phyloP scores from a whole-genome alignment of 164 flowering plant species.

The Vitis rupestris region DNA sequence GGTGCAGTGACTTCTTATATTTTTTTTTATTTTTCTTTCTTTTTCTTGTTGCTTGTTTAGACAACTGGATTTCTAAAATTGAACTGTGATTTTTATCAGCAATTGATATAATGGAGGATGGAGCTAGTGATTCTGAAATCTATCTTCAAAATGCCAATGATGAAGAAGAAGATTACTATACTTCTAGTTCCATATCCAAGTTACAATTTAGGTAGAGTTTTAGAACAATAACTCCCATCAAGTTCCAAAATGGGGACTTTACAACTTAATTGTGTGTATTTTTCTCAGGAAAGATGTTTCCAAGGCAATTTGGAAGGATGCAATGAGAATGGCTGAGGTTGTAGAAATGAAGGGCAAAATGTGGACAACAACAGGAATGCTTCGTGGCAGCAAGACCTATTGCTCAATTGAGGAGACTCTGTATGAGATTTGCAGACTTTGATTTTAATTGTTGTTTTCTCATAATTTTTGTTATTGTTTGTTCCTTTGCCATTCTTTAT shows the following conservation, averaged over 20 bases:
- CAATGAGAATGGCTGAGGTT: conserved; percentile 75
- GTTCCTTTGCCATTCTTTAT: too few species aligned
- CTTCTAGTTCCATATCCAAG: conserved; percentile 33
- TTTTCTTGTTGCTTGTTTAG: too few species aligned
- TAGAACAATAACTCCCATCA: too few species aligned
- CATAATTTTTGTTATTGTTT: too few species aligned
- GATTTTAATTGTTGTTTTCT: neutral
- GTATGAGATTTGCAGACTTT: conserved; percentile 35
- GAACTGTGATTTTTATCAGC: too few species aligned
- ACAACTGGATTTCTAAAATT: too few species aligned
- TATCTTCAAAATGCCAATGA: conserved; percentile 24
- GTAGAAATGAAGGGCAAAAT: conserved; percentile 56
- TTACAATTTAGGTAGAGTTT: conserved; percentile 40
- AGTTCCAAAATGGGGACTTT: too few species aligned
- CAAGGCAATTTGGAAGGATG: conserved; percentile 61
- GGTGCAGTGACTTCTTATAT: too few species aligned
- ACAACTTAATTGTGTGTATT: neutral
- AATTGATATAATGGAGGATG: too few species aligned
- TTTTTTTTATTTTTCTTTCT: too few species aligned
- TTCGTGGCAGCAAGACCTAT: conserved; percentile 56
- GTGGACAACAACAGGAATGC: conserved; percentile 73
- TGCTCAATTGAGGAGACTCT: conserved; percentile 69
- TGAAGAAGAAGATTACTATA: conserved; percentile 32
- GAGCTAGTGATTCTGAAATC: conserved; percentile 28
- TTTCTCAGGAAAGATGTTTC: conserved; percentile 52